Percentiles rank a stretch among this genome's conserved stretches.
These are phyloP conservation scores for Huntiella decipiens DNA, from an alignment of 2,329 filamentous ascomycete genomes.

Conservation along the genomic window DNA sequence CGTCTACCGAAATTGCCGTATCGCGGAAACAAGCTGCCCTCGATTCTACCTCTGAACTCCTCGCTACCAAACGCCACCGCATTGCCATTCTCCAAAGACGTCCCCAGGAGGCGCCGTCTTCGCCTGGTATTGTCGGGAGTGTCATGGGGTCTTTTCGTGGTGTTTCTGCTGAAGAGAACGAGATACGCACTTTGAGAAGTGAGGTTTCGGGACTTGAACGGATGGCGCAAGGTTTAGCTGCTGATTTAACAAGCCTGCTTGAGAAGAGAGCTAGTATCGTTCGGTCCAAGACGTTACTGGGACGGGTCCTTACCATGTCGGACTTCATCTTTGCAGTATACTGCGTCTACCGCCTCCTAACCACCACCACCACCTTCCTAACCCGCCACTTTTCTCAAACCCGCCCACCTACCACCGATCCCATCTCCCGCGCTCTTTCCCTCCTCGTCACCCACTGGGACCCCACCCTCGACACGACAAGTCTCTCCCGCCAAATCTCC, in stretches of 20 bases:
- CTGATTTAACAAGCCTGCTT: slow-evolving; percentile 42
- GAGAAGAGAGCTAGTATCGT: slow-evolving; percentile 43
- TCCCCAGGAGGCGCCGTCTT: slow-evolving; percentile 14
- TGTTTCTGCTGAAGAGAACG: slow-evolving; percentile 37
- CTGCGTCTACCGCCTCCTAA: slow-evolving; percentile 65
- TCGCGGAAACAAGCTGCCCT: slow-evolving; percentile 60
- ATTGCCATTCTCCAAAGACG: slow-evolving; percentile 47
- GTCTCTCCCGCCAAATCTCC: slow-evolving; percentile 76
- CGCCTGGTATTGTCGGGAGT: slow-evolving; percentile 47
- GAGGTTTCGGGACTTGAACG: slow-evolving; percentile 65
- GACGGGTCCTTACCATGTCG: slow-evolving; percentile 41
- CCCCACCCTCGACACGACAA: slow-evolving; percentile 59
- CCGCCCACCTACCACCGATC: slow-evolving; percentile 29
- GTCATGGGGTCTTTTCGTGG: slow-evolving; percentile 54
- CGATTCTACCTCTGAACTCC: slow-evolving; percentile 59
- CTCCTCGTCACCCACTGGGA: slow-evolving; percentile 71
- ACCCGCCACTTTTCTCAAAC: slow-evolving; percentile 33
- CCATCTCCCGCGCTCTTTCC: slow-evolving; percentile 66
- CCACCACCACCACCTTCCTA: slow-evolving; percentile 49
- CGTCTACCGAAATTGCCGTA: slow-evolving; percentile 56
- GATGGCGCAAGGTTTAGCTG: slow-evolving; percentile 55
- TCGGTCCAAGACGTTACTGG: slow-evolving; percentile 46
- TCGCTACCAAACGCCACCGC: slow-evolving; percentile 53
- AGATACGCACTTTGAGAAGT: slow-evolving; percentile 44
- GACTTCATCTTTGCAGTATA: slow-evolving; percentile 59